Evolutionary conservation across 768 basidiomycete species (phyloP).

Genomic region (Ramaria sp.): DNA sequence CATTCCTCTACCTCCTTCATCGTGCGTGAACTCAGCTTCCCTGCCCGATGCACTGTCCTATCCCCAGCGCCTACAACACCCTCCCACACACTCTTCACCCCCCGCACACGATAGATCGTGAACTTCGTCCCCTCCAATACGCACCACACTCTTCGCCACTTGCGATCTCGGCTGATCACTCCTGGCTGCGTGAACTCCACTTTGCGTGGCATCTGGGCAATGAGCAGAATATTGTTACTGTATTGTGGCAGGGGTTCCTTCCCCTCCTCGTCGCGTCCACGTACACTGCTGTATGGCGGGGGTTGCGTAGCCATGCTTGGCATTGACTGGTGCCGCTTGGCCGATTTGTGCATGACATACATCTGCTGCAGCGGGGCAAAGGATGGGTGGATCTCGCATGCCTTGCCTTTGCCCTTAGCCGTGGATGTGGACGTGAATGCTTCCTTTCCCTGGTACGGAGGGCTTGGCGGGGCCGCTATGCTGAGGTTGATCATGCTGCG

Average conservation of each 20-base stretch:
- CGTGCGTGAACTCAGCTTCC: slow-evolving; percentile 10
- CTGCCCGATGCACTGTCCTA: slow-evolving; percentile 19
- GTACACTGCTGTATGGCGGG: slow-evolving; percentile 16
- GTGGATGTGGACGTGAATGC: background rate
- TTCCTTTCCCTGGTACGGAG: background rate
- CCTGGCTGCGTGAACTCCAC: slow-evolving; percentile 86
- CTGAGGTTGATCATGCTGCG: slow-evolving; percentile 7
- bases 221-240: slow-evolving; percentile 70
- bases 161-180: slow-evolving; percentile 78
- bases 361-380: too few species aligned
- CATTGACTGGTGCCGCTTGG: slow-evolving; percentile 7
- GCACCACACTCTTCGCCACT: slow-evolving; percentile 83
- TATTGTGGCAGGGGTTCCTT: slow-evolving; percentile 72
- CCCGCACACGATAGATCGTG: slow-evolving; percentile 51
- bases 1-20: slow-evolving; percentile 19
- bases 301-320: slow-evolving; percentile 10
- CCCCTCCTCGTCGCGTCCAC: slow-evolving; percentile 70
- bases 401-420: background rate
- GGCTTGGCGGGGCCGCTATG: background rate
- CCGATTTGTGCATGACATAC: background rate
- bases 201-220: slow-evolving; percentile 78
- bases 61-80: slow-evolving; percentile 74
- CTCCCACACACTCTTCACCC: slow-evolving; percentile 36
- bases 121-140: slow-evolving; percentile 90
- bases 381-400: background rate